These are phyloP conservation scores for Colletotrichum orchidophilum DNA, from an alignment of 2,329 filamentous ascomycete species.

Conservation along the genomic window DNA sequence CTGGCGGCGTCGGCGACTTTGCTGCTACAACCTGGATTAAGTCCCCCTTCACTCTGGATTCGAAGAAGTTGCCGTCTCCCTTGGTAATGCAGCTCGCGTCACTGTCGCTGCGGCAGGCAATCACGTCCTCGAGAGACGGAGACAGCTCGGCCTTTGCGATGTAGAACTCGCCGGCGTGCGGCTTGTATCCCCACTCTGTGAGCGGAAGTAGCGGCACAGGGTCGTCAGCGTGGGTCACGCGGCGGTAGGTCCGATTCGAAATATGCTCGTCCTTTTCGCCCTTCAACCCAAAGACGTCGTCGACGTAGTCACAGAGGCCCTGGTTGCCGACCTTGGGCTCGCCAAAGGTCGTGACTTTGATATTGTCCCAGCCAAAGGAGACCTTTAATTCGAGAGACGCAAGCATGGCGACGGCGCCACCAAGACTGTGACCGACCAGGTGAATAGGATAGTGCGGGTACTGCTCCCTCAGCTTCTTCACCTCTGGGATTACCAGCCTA, in stretches of 20 bases:
- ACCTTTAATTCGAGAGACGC: slow-evolving; percentile 82
- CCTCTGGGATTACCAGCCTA: slow-evolving; percentile 71
- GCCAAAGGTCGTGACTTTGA: slow-evolving; percentile 89
- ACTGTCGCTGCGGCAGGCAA: slow-evolving; percentile 74
- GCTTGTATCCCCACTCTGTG: slow-evolving; percentile 85
- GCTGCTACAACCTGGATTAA: slow-evolving; percentile 28
- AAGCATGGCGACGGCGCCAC: slow-evolving; percentile 89
- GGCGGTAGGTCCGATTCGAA: slow-evolving; percentile 64
- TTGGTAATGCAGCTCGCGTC: slow-evolving; percentile 79
- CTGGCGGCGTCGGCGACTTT: not conserved
- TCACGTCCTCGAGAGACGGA: slow-evolving; percentile 74
- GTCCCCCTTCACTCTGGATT: slow-evolving; percentile 37
- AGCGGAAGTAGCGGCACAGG: slow-evolving; percentile 90
- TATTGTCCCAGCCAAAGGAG: slow-evolving; percentile 77
- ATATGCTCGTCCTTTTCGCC: slow-evolving; percentile 43
- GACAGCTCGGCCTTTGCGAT: slow-evolving; percentile 78
- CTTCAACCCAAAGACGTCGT: slow-evolving; percentile 59
- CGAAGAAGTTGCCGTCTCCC: slow-evolving; percentile 51
- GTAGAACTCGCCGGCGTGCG: slow-evolving; percentile 89
- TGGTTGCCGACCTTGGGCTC: slow-evolving; percentile 77
- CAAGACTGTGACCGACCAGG: slow-evolving; percentile 90
- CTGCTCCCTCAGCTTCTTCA: slow-evolving; percentile 66
- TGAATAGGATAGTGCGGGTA: slow-evolving; percentile 79
- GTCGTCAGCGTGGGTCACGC: slow-evolving; percentile 87
- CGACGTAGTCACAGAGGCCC: slow-evolving; percentile 64